Evolutionary conservation across 352 stramenopile genomes (phyloP).

Genomic region (Phytophthora sansomeana): DNA sequence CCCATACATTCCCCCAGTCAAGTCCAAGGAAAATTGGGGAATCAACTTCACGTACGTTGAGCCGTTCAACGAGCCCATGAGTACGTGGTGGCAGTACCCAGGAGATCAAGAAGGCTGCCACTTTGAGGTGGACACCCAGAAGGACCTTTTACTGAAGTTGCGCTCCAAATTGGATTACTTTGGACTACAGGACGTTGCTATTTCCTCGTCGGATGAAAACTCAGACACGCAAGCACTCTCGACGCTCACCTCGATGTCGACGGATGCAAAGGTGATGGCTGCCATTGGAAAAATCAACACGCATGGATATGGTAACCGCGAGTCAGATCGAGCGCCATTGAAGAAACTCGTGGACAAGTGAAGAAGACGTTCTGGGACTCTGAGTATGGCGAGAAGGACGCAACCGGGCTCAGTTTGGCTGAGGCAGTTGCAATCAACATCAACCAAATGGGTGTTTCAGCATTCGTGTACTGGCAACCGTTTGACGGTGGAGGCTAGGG

Average conservation of each 20-base stretch:
- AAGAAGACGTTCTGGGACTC: slow-evolving; percentile 67
- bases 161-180: slow-evolving; percentile 45
- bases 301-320: slow-evolving; percentile 62
- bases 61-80: slow-evolving; percentile 68
- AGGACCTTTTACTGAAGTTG: slow-evolving; percentile 48
- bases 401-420: slow-evolving; percentile 51
- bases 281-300: slow-evolving; percentile 64
- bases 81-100: slow-evolving; percentile 56
- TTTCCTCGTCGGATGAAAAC: slow-evolving; percentile 65
- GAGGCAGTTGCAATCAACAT: slow-evolving; percentile 62
- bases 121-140: slow-evolving; percentile 52
- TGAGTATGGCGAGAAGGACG: slow-evolving; percentile 65
- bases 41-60: slow-evolving; percentile 65
- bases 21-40: slow-evolving; percentile 53
- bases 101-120: slow-evolving; percentile 62
- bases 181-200: slow-evolving; percentile 36
- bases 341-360: slow-evolving; percentile 35
- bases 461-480: slow-evolving; percentile 73
- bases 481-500: slow-evolving; percentile 66
- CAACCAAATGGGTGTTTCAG: slow-evolving; percentile 64
- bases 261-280: slow-evolving; percentile 29
- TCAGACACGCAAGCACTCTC: slow-evolving; percentile 45
- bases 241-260: slow-evolving; percentile 43
- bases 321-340: slow-evolving; percentile 43
- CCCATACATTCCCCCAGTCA: neutral